Evolutionary conservation across 352 stramenopile species (phyloP).

Genomic region (Phytophthora idaei): DNA sequence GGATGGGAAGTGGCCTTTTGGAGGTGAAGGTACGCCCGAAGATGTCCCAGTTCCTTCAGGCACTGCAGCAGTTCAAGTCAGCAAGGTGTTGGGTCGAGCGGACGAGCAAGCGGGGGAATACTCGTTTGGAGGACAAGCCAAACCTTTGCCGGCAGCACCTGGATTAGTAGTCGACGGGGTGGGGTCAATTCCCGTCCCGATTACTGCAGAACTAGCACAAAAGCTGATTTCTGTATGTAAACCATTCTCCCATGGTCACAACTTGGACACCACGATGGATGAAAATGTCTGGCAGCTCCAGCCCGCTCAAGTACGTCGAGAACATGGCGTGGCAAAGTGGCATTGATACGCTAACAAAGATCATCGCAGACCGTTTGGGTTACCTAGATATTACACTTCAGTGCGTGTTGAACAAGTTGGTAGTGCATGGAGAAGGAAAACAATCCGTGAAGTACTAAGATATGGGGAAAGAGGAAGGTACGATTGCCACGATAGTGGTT

Average conservation of each 20-base stretch:
- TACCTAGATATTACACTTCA: constrained; percentile 5
- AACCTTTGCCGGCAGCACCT: constrained; percentile 3
- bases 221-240: constrained; percentile 23
- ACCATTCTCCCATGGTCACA: constrained; percentile 17
- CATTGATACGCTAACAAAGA: neutral
- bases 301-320: neutral
- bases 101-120: constrained; percentile 18
- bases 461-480: neutral
- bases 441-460: neutral
- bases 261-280: constrained; percentile 16
- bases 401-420: neutral
- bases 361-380: constrained; percentile 11
- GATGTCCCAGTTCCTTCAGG: constrained; percentile 11
- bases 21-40: neutral
- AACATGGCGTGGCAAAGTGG: neutral
- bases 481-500: neutral
- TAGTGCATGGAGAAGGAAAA: neutral
- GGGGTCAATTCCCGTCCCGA: constrained; percentile 1
- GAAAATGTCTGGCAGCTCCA: too few species aligned
- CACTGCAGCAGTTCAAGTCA: constrained; percentile 9
- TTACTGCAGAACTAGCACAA: constrained; percentile 9
- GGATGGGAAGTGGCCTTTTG: constrained; percentile 18
- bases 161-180: constrained; percentile 9
- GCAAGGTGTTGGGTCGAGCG: constrained; percentile 7
- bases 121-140: constrained; percentile 21